These are phyloP conservation scores for Rhizophagus clarus DNA, from an alignment of 192 early-diverging fungal species.

Conservation along the genomic window DNA sequence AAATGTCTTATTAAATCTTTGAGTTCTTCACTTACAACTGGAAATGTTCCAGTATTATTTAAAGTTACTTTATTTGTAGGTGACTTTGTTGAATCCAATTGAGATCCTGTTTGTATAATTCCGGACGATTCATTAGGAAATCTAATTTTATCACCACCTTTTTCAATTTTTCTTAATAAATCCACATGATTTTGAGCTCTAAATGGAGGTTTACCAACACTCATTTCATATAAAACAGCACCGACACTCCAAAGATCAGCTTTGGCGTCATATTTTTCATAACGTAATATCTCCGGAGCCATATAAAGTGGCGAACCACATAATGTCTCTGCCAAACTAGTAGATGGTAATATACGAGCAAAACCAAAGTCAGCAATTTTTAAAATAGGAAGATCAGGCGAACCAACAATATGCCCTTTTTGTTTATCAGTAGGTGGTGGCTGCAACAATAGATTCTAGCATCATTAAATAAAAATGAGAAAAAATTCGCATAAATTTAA, in stretches of 20 bases:
- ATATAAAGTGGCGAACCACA: slow-evolving; percentile 98
- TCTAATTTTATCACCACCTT: slow-evolving; percentile 76
- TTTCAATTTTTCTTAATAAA: slow-evolving; percentile 87
- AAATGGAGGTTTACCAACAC: slow-evolving; percentile 88
- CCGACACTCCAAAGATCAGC: slow-evolving; percentile 98
- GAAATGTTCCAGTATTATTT: slow-evolving; percentile 20
- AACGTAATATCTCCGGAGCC: slow-evolving; percentile 85
- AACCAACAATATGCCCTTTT: slow-evolving; percentile 40
- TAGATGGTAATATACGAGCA: slow-evolving; percentile 81
- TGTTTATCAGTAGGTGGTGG: slow-evolving; percentile 54
- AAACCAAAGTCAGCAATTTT: slow-evolving; percentile 99
- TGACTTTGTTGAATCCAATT: slow-evolving; percentile 26
- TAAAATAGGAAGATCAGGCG: slow-evolving; percentile 70
- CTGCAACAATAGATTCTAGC: slow-evolving; percentile 79
- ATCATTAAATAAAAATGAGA: background rate
- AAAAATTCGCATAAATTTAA: too few species aligned
- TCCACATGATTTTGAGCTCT: slow-evolving; percentile 93
- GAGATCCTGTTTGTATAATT: slow-evolving; percentile 25
- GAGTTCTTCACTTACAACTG: slow-evolving; percentile 65
- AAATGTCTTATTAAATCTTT: slow-evolving; percentile 83
- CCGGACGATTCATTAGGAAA: slow-evolving; percentile 74
- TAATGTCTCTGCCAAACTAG: slow-evolving; percentile 90
- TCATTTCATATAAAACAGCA: slow-evolving; percentile 93
- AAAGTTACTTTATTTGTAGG: background rate
- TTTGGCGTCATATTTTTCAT: slow-evolving; percentile 93